Percentiles rank a stretch among this genome's conserved stretches.
phyloP scores from a whole-genome alignment of 2,329 filamentous ascomycete species.

The Penicillium sp. region DNA sequence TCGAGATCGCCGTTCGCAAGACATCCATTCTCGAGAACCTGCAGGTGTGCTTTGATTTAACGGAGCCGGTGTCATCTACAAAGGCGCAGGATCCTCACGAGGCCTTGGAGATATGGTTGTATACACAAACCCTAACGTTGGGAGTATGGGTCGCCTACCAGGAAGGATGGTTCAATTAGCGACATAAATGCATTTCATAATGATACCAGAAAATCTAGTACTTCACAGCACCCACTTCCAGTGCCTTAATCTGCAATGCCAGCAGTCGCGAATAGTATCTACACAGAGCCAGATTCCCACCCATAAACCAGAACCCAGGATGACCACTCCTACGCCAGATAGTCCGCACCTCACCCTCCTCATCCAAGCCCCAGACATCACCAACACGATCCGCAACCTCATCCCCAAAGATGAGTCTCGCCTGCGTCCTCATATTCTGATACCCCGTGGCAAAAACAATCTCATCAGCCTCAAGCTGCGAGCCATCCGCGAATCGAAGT shows the following conservation, averaged over 20 bases:
- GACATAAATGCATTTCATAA: neutral
- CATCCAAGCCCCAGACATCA: constrained; percentile 60
- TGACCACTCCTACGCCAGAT: constrained; percentile 61
- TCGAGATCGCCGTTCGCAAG: constrained; percentile 27
- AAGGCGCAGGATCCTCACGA: constrained; percentile 14
- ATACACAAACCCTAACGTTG: constrained; percentile 30
- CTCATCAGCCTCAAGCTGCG: constrained; percentile 58
- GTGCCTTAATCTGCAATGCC: constrained; percentile 49
- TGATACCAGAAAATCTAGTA: constrained; percentile 4
- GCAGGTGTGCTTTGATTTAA: constrained; percentile 16
- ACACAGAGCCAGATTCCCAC: constrained; percentile 60
- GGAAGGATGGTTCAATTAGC: constrained; percentile 25
- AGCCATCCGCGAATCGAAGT: constrained; percentile 53
- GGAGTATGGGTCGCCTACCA: constrained; percentile 28
- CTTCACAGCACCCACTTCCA: constrained; percentile 30
- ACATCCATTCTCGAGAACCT: constrained; percentile 22
- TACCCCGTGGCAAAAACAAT: constrained; percentile 59
- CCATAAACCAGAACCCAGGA: constrained; percentile 64
- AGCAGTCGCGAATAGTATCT: constrained; percentile 56
- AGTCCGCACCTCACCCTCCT: constrained; percentile 52
- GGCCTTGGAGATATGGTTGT: constrained; percentile 23
- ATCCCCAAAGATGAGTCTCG: constrained; percentile 58
- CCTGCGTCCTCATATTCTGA: constrained; percentile 63
- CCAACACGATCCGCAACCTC: constrained; percentile 55
- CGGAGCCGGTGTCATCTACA: constrained; percentile 6